Base-by-base conservation (phyloP, 2,329 filamentous ascomycete genomes). In the Fusarium subtropicale region DNA sequence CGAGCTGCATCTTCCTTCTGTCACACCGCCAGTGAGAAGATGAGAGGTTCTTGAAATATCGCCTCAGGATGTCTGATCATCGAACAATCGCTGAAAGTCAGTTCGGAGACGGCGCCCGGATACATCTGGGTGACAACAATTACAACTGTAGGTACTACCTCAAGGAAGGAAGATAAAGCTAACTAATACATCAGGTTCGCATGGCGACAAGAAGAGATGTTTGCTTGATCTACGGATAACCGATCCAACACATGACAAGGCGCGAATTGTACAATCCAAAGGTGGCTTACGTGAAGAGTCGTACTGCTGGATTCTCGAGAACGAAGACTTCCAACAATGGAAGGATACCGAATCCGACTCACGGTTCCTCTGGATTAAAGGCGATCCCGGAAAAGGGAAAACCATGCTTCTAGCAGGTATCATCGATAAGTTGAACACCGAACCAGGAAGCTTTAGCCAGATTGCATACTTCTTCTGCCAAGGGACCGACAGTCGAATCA, bases 401-500 rank as follows among this genome's bases (percentile, higher is more conserved):
- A 83, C 81, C 0, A 83, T 83, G 79, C 65, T 83, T 1, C 52
- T 83, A 0, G 79, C 22, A 36, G 50, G 38, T 2, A 54, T 77
- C 51, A 71, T 77, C 20, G 36, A 78, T n/a, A 51, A 76, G 4
- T 36, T 66, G 11, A 15, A 34, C 24, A 20, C 48, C 15, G 26
- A 13, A 4, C n/a, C 15, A 41, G 12, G 2, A 28, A 44, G 7
- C 26, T 12, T 13, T 7, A 16, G 7, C 4, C 45, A 12, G 31
- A 9, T 79, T 33, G 48, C 64, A 11, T 71, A 48, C 61, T 83
- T 83, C 72, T 85, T 85, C 68, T 85, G 80, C 61, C 80, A 86
- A 63, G 79, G 74, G 3, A 79, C 77, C 1, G 75, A 84, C 33
- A 26, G 59, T 0, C 67, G 73, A 0, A 61, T 83, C 13, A 84